Evolutionary conservation across 441 rosid genomes (phyloP).

Genomic region (Euphorbia celastroides): DNA sequence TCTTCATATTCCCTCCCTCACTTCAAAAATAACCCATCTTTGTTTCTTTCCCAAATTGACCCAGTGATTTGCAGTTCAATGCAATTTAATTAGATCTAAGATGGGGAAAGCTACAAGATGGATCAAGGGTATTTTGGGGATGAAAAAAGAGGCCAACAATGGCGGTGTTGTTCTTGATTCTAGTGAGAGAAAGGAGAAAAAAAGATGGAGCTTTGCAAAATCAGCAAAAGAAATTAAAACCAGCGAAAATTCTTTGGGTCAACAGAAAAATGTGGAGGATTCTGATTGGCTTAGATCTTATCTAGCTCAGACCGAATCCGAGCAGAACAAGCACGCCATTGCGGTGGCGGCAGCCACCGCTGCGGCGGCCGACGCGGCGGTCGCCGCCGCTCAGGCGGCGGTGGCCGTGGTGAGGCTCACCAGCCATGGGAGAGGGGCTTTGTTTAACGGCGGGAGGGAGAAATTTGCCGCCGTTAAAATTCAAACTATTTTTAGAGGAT

Average conservation of each 20-base stretch:
- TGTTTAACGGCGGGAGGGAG: constrained; percentile 23
- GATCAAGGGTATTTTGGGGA: constrained; percentile 74
- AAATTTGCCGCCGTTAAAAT: constrained; percentile 24
- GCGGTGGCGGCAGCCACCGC: constrained; percentile 60
- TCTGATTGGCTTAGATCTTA: constrained; percentile 61
- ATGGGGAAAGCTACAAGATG: constrained; percentile 89
- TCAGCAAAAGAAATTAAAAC: constrained; percentile 24
- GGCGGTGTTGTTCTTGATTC: constrained; percentile 25
- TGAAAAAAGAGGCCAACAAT: constrained; percentile 49
- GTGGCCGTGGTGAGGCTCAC: constrained; percentile 33
- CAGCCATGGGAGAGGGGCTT: constrained; percentile 25
- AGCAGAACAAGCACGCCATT: constrained; percentile 90
- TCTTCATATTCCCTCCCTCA: constrained; percentile 6
- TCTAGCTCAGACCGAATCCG: constrained; percentile 56
- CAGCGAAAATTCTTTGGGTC: neutral
- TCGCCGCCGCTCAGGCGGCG: constrained; percentile 57
- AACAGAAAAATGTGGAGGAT: constrained; percentile 30
- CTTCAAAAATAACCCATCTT: constrained; percentile 13
- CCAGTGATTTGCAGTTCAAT: constrained; percentile 31
- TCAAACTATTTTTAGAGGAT: constrained; percentile 30
- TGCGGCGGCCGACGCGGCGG: constrained; percentile 51
- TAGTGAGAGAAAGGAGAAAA: constrained; percentile 34
- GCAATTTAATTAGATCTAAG: constrained; percentile 10
- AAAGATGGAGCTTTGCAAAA: constrained; percentile 47
- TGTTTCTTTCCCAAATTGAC: constrained; percentile 15